Base-by-base conservation (phyloP, 805 yeast species). In the Wickerhamiella azymoides region DNA sequence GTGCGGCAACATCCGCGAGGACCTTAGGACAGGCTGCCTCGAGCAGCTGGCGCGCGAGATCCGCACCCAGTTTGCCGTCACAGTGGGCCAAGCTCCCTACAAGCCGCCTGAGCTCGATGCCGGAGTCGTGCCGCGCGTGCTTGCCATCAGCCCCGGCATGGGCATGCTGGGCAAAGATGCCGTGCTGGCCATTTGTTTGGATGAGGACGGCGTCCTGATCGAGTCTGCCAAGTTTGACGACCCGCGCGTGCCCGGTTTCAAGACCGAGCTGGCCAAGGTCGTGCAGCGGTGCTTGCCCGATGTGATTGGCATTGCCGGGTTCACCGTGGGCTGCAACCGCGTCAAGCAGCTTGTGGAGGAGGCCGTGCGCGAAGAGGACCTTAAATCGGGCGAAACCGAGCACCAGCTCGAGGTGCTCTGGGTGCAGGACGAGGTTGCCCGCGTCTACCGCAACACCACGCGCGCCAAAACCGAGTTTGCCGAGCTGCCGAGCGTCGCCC, bases 351-450 rank as follows among this genome's bases (percentile, higher is more conserved):
- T 65, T 7, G 47, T 82, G 14, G 68, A 66, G 39, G 74, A 72
- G 28, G 72, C 82, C 35, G 70, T 85, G 10, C 73, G 72, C 40
- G 67, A 65, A 36, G 72, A 81, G 52, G 63, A 82, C 25, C 61
- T 67, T 4, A 53, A 52, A 10, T 53, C 58, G 10, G 63, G 64
- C 26, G 60, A 57, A 6, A 32, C 37, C 5, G 56, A 58, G 17
- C 58, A 58, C 41, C 69, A 74, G 9, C 57, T 83, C 33, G 79
- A 77, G 35, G 74, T 85, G 3, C 65, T 86, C 13, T 89, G 85
- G 77, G 94, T 83, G 37, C 83, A 80, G 54, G 96, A 89, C 61
- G 97, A 92, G 61, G 84, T 93, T 26, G 96, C 97, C 1, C 71
- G 93, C 46, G 72, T 92, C 49, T 92, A 73, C 61, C 93, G 88